These are phyloP conservation scores for Epichloe brachyelytri DNA, from an alignment of 2,329 filamentous ascomycete species.

Conservation along the genomic window DNA sequence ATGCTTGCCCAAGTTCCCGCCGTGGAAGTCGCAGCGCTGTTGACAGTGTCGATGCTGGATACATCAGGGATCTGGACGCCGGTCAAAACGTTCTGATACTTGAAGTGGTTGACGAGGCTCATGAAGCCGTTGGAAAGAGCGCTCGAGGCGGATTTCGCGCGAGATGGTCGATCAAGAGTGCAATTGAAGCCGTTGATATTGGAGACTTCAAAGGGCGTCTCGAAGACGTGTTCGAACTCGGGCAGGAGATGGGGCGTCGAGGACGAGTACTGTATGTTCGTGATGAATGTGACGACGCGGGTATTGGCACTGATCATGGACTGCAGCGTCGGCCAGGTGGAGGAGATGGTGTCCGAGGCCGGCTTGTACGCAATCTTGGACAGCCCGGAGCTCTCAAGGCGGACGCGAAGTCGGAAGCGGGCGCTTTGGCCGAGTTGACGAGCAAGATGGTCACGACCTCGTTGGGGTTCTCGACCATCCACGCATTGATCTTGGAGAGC, in stretches of 20 bases:
- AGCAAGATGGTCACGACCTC: conserved; percentile 66
- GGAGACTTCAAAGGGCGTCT: conserved; percentile 56
- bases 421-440: conserved; percentile 53
- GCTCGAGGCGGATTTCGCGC: conserved; percentile 31
- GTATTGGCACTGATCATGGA: conserved; percentile 51
- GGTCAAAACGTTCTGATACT: conserved; percentile 43
- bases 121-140: conserved; percentile 49
- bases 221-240: conserved; percentile 57
- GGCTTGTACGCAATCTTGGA: conserved; percentile 48
- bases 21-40: conserved; percentile 42
- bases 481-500: conserved; percentile 49
- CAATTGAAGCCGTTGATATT: conserved; percentile 57
- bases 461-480: conserved; percentile 57
- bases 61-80: conserved; percentile 49
- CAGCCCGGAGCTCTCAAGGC: conserved; percentile 47
- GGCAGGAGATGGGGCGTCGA: conserved; percentile 45
- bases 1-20: conserved; percentile 38
- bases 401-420: conserved; percentile 39
- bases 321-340: conserved; percentile 59
- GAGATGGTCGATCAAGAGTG: conserved; percentile 50
- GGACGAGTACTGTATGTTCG: conserved; percentile 32
- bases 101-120: conserved; percentile 71
- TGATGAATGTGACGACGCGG: conserved; percentile 57
- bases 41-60: conserved; percentile 49
- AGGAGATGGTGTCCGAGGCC: conserved; percentile 25